Base-by-base conservation (phyloP, 1,284 basidiomycete genomes). In the Exsudoporus floridanus region DNA sequence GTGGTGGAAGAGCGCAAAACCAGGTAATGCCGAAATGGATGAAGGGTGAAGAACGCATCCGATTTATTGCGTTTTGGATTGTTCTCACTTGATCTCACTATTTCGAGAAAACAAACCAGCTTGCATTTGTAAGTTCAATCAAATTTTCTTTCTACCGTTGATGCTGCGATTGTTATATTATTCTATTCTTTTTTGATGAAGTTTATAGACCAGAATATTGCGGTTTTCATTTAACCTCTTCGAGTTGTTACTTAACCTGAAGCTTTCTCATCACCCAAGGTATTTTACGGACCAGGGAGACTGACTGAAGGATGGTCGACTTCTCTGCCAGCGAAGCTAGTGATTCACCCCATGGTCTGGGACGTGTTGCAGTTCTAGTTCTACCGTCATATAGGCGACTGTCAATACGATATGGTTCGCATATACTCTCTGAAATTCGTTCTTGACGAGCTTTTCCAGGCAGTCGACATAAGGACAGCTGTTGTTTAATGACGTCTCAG, bases 1-100 rank as follows among this genome's bases (percentile, higher is more conserved):
- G 0, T 90, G 88, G 88, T 90, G 88, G 88, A 81, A 77, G 61
- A 75, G 76, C 19, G 74, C 78, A 7, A 74, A 75, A 34, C 71
- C 77, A 43, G 71, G 70, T 45, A 70, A 55, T 23, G 71, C 70
- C 23, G 72, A 62, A 2, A 77, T 71, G 52, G 75, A 73, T 23
- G 66, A 64, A 44, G 69, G 58, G 18, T 70, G 49, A 70, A 36
- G 33, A 31, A 40, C 33, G 33, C 16, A 21, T n/a, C 25, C 40
- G 13, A 9, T 28, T 25, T 25, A 25, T 42, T 45, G 37, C 14
- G 5, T 40, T 21, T 52, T 5, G 27, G 9, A 40, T n/a, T 19
- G 9, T 28, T 38, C 27, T 16, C 19, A 12, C 19, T 56, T 21
- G 3, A 46, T 44, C 30, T 23, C 33, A 21, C 16, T 4, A 12